Conservation (phyloP, 306 rosid genomes). For the Abrus precatorius region DNA sequence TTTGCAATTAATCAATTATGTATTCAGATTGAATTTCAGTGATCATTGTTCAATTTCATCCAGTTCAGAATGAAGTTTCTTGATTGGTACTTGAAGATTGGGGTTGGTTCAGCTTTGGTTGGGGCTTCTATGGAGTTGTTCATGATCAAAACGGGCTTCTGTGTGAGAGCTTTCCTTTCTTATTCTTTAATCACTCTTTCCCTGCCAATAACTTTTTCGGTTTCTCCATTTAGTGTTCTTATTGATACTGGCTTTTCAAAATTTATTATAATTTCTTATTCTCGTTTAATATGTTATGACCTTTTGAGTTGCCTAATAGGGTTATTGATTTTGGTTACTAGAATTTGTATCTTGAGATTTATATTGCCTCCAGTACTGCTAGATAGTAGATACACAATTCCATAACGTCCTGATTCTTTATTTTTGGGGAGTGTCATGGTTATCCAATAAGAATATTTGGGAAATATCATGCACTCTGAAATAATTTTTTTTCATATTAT, state of each 20-base stretch:
- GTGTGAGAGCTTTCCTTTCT: slow-evolving; percentile 77
- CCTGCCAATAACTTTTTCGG: slow-evolving; percentile 5
- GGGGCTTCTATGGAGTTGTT: slow-evolving; percentile 95
- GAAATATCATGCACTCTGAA: background rate
- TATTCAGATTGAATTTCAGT: background rate
- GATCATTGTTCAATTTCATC: background rate
- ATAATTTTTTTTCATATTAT: background rate
- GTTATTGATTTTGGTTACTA: slow-evolving; percentile 23
- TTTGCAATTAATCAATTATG: slow-evolving; percentile 2
- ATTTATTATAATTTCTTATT: background rate
- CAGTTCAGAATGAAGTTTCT: slow-evolving; percentile 75
- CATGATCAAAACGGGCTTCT: slow-evolving; percentile 94
- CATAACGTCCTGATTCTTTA: background rate
- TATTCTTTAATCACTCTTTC: slow-evolving; percentile 23
- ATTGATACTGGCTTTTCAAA: slow-evolving; percentile 2
- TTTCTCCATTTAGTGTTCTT: slow-evolving; percentile 36
- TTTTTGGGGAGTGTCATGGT: background rate
- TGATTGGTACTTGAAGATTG: slow-evolving; percentile 93
- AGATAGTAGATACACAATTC: background rate
- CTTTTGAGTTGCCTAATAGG: background rate
- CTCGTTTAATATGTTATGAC: background rate
- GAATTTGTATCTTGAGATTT: slow-evolving; percentile 22
- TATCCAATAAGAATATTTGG: slow-evolving; percentile 6
- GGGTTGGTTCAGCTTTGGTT: slow-evolving; percentile 72
- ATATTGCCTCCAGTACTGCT: background rate